Base-by-base conservation (phyloP, 768 basidiomycete species). In the Calocybe gangraenosa region DNA sequence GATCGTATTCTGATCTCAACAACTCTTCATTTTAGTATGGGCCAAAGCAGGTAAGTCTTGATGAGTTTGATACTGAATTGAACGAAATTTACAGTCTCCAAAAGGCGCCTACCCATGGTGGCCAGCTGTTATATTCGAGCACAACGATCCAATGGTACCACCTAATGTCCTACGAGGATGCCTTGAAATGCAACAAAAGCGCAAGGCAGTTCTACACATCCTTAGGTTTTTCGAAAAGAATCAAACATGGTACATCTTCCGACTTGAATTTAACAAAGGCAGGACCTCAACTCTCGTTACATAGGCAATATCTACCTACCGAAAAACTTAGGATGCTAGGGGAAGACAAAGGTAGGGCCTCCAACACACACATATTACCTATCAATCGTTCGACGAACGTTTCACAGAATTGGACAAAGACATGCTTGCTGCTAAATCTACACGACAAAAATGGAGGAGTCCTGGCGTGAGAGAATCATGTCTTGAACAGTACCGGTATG, bases 41-140 rank as follows among this genome's bases (percentile, higher is more conserved):
- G 90, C 86, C 0, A 92, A 92, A 73, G 68, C 77, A 44, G 70
- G 84, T 84, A 53, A 49, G 80, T 64, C 22, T 23, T 33, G 14
- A n/a, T 43, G 39, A 28, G 15, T 7, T 18, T 41, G 35, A 33
- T 21, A 5, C 7, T 7, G 34, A n/a, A 35, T 7, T 14, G 34
- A 7, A 5, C 14, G 34, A 35, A 35, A 18, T n/a, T 18, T 35
- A 35, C 34, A n/a, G 25, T 5, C n/a, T 18, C n/a, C 6, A 35
- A 5, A 35, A 90, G 89, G 69, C 28, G 76, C 82, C 0, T 93
- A 72, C 55, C 92, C 92, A 1, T 94, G 83, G 82, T 95, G 87
- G 83, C 89, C 92, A 32, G 92, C 84, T 7, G 80, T 87, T 7
- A 75, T 93, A 13, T 83, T 74, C 41, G 79, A 82, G 19, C 73